These are phyloP conservation scores for Purpureocillium takamizusanense DNA, from an alignment of 2,329 filamentous ascomycete species.

Conservation along the genomic window DNA sequence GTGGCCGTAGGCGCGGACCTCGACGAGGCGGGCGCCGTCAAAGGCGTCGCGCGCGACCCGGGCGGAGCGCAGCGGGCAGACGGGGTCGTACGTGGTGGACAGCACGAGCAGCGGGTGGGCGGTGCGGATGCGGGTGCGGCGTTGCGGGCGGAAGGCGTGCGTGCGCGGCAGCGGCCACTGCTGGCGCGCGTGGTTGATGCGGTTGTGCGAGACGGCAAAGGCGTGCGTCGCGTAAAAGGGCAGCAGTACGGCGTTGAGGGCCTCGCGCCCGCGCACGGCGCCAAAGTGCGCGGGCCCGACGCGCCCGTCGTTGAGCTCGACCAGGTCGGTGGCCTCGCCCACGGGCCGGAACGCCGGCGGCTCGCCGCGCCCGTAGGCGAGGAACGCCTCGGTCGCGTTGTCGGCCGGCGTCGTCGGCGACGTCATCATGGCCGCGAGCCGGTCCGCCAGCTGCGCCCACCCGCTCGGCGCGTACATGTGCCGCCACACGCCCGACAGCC, in stretches of 20 bases:
- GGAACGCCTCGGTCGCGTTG: constrained; percentile 28
- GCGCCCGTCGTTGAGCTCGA: constrained; percentile 17
- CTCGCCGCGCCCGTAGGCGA: constrained; percentile 19
- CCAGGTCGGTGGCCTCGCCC: constrained; percentile 15
- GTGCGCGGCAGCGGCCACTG: constrained; percentile 20
- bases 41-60: constrained; percentile 23
- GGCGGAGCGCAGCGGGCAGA: constrained; percentile 37
- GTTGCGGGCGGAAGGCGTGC: constrained; percentile 15
- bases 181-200: constrained; percentile 20
- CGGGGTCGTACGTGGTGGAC: constrained; percentile 30
- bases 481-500: constrained; percentile 26
- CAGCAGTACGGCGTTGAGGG: constrained; percentile 22
- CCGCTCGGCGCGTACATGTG: constrained; percentile 26
- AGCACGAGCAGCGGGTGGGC: constrained; percentile 21
- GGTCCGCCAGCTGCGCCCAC: constrained; percentile 26
- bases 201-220: constrained; percentile 18
- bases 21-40: constrained; percentile 26
- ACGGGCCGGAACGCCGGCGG: constrained; percentile 4
- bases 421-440: constrained; percentile 21
- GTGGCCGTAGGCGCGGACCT: constrained; percentile 33
- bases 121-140: constrained; percentile 20
- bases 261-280: constrained; percentile 17
- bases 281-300: constrained; percentile 16
- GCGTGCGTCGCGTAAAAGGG: constrained; percentile 21
- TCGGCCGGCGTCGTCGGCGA: constrained; percentile 15